Evolutionary conservation across 768 basidiomycete genomes (phyloP).

Genomic region (Mycena kentingensis): DNA sequence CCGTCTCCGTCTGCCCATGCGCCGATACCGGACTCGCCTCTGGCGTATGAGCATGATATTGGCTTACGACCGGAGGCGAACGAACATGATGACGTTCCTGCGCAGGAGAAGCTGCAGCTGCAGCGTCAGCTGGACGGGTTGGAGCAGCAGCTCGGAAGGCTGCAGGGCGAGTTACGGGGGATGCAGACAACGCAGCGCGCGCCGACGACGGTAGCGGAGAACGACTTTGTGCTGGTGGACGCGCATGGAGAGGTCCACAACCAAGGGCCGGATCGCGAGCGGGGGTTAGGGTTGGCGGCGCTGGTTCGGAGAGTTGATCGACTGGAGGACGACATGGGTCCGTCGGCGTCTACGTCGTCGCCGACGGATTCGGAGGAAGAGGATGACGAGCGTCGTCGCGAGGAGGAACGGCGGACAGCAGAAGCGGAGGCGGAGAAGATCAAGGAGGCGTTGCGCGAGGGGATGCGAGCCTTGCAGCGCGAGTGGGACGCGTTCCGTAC

Average conservation of each 20-base stretch:
- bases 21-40: not conserved
- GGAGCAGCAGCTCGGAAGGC: constrained; percentile 1
- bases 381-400: not conserved
- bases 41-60: not conserved
- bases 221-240: not conserved
- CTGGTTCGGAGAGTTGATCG: not conserved
- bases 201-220: not conserved
- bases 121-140: constrained; percentile 11
- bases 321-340: not conserved
- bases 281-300: not conserved
- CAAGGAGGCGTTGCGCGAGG: not conserved
- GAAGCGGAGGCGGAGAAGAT: not conserved
- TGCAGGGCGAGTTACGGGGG: constrained; percentile 4
- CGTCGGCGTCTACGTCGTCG: not conserved
- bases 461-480: constrained; percentile 5
- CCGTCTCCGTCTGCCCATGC: not conserved
- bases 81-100: not conserved
- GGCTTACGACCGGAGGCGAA: not conserved
- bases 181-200: not conserved
- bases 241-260: not conserved
- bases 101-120: not conserved
- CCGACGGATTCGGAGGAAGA: not conserved
- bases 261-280: not conserved
- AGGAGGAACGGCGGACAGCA: not conserved
- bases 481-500: constrained; percentile 17